Percentiles rank a stretch among this genome's conserved stretches.
phyloP scores from a whole-genome alignment of 441 rosid species.

The Arabidopsis lyrata region DNA sequence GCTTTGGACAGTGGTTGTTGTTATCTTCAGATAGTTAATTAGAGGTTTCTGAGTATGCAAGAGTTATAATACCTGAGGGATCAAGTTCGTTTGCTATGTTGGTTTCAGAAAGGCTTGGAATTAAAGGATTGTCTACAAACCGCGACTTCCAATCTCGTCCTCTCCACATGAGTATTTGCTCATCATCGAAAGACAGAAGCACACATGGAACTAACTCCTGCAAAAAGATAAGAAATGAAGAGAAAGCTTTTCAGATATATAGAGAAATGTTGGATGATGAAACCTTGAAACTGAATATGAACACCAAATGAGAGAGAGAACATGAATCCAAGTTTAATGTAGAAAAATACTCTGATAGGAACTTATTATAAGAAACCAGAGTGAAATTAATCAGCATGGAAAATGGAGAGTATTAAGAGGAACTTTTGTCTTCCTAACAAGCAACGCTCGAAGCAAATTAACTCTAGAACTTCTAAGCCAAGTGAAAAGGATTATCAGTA shows the following conservation, averaged over 20 bases:
- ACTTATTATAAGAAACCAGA: neutral
- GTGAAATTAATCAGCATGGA: neutral
- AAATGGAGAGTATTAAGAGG: neutral
- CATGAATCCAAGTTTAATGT: neutral
- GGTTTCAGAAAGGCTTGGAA: constrained; percentile 43
- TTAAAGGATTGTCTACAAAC: constrained; percentile 53
- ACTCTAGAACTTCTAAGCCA: neutral
- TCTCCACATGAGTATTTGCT: constrained; percentile 93
- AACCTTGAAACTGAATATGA: constrained; percentile 7
- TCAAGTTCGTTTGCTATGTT: constrained; percentile 38
- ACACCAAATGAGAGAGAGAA: neutral
- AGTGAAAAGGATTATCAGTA: neutral
- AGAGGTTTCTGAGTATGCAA: neutral
- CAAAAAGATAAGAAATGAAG: constrained; percentile 4
- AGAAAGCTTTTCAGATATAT: constrained; percentile 21
- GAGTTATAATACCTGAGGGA: constrained; percentile 50
- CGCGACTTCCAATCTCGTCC: constrained; percentile 82
- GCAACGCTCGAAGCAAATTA: neutral
- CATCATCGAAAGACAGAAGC: constrained; percentile 87
- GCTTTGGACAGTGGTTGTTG: neutral
- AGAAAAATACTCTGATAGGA: neutral
- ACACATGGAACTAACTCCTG: constrained; percentile 95
- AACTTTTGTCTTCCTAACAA: neutral
- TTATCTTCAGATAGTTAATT: neutral
- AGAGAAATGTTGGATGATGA: constrained; percentile 15